Evolutionary conservation across 1,139 yeast species (phyloP).

Genomic region (Geotrichum europaeum): DNA sequence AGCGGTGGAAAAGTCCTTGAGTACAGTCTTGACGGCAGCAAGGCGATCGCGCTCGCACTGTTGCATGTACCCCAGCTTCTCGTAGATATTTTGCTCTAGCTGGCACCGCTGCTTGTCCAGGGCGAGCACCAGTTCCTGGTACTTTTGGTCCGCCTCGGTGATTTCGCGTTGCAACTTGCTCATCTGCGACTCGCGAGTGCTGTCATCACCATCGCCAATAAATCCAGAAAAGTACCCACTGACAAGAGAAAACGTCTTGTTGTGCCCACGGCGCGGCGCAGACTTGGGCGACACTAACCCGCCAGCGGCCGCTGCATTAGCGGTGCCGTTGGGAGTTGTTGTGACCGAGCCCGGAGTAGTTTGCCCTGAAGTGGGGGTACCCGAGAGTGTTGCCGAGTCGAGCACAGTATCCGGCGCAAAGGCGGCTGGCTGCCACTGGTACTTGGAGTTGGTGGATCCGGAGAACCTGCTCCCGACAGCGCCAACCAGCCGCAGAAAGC

Average conservation of each 20-base stretch:
- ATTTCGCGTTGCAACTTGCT: conserved; percentile 25
- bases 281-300: neutral
- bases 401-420: conserved; percentile 1
- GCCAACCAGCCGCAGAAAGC: conserved; percentile 59
- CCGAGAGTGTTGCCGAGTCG: neutral
- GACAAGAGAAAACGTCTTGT: conserved; percentile 6
- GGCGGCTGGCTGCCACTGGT: conserved; percentile 76
- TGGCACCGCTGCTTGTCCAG: conserved; percentile 63
- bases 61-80: conserved; percentile 63
- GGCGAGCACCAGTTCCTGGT: conserved; percentile 49
- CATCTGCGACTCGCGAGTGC: conserved; percentile 16
- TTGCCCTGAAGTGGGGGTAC: neutral
- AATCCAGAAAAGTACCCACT: conserved; percentile 13
- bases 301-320: neutral
- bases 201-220: neutral
- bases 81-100: conserved; percentile 62
- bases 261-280: neutral
- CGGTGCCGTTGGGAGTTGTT: neutral
- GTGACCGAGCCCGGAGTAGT: neutral
- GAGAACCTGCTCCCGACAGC: conserved; percentile 60
- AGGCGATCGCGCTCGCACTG: conserved; percentile 71
- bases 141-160: conserved; percentile 46
- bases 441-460: conserved; percentile 67
- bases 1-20: conserved; percentile 56
- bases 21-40: conserved; percentile 59